Evolutionary conservation across 768 basidiomycete genomes (phyloP).

Genomic region (Coprinopsis cinerea): DNA sequence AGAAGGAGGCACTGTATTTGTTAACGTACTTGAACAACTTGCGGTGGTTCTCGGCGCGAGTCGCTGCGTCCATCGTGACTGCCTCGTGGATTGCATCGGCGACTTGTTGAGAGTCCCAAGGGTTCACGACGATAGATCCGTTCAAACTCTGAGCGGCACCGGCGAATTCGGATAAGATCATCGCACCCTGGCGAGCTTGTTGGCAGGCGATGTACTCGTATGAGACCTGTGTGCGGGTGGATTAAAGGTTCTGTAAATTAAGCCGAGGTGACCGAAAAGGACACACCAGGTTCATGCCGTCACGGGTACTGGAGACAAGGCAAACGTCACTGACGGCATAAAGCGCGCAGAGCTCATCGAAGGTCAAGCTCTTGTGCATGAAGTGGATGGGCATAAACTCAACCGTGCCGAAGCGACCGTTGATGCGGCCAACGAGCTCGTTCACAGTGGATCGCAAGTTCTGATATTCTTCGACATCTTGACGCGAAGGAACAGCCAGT

Average conservation of each 20-base stretch:
- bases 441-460: slow-evolving; percentile 94
- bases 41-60: slow-evolving; percentile 85
- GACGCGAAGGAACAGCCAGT: slow-evolving; percentile 93
- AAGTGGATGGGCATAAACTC: slow-evolving; percentile 99
- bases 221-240: slow-evolving; percentile 64
- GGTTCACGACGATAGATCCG: slow-evolving; percentile 95
- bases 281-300: slow-evolving; percentile 97
- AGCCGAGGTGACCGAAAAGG: neutral
- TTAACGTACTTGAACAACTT: slow-evolving; percentile 96
- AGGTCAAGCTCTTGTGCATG: slow-evolving; percentile 91
- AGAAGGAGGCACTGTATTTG: slow-evolving; percentile 90
- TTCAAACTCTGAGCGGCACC: slow-evolving; percentile 96
- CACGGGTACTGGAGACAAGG: slow-evolving; percentile 89
- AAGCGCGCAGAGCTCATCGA: slow-evolving; percentile 95
- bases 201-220: slow-evolving; percentile 99
- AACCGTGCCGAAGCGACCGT: slow-evolving; percentile 97
- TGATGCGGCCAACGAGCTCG: slow-evolving; percentile 97
- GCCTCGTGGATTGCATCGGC: slow-evolving; percentile 97
- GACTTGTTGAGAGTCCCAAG: slow-evolving; percentile 98
- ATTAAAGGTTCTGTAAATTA: neutral
- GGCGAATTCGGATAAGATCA: slow-evolving; percentile 98
- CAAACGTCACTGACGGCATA: slow-evolving; percentile 97
- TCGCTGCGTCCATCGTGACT: slow-evolving; percentile 78
- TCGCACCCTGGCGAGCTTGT: slow-evolving; percentile 85
- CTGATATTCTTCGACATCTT: slow-evolving; percentile 99